Evolutionary conservation across 257 asterid species (phyloP), one percentile per base, ranked within the genome.

Genomic region (Gentiana dahurica): DNA sequence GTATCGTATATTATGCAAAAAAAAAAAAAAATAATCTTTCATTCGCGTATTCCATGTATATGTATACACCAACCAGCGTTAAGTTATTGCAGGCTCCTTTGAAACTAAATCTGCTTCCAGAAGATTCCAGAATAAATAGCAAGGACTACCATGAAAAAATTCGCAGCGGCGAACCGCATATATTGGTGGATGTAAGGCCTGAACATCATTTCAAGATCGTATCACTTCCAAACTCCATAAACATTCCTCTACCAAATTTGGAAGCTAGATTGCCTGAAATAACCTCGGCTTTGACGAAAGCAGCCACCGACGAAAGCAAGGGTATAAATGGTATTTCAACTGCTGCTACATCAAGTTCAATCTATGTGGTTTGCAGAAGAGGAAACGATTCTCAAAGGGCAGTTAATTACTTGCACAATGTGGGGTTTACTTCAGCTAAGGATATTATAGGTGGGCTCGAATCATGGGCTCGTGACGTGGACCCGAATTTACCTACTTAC

Each of bases 381-480:
- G 98, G 98, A 64, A 92, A 92, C 4, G 98, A 92, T 77, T 92
- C 97, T 2, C 98, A 90, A 66, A 77, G 75, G 72, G 98, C 96
- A 8, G 96, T 90, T 62, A 65, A 90, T 38, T 61, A n/a, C 58
- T 89, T 90, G 32, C 93, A 77, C 82, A 74, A 69, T 59, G 48
- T 65, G 66, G 83, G 83, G 35, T 68, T 74, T 44, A 43, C 76
- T 34, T 61, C 68, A 2, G 80, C 80, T 36, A 79, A 85, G 76
- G 95, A 85, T 72, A 79, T 82, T 57, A 64, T 85, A 7, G 95
- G 91, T 5, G 91, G 91, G 53, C 76, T 89, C 4, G 90, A 79
- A 64, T 70, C 92, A 1, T 84, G 95, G 95, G 66, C 86, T 46
- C 75, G 36, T 35, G 82, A 84, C 38, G 85, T 82, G 47, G 89